phyloP scores from a whole-genome alignment of 2,329 filamentous ascomycete genomes.

The Colletotrichum sublineola region DNA sequence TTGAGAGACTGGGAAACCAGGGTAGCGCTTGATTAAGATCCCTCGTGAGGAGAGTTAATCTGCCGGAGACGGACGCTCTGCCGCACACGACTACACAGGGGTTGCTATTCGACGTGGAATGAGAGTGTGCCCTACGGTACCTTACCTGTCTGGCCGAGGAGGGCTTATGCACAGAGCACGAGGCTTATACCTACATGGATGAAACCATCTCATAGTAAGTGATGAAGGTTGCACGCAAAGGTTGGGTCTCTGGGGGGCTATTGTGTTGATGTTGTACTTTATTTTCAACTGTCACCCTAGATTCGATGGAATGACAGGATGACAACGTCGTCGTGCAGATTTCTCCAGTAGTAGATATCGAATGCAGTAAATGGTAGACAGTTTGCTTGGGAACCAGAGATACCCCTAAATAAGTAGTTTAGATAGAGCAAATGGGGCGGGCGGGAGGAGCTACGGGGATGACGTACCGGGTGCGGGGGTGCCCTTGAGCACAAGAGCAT shows the following conservation, averaged over 20 bases:
- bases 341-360: not conserved
- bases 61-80: slow-evolving; percentile 23
- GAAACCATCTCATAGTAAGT: not conserved
- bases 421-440: slow-evolving; percentile 27
- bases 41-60: slow-evolving; percentile 30
- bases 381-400: slow-evolving; percentile 3
- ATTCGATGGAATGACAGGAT: slow-evolving; percentile 1
- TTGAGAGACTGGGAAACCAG: slow-evolving; percentile 24
- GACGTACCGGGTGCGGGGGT: slow-evolving; percentile 38
- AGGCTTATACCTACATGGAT: slow-evolving; percentile 5
- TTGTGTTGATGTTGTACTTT: not conserved
- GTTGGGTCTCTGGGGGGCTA: not conserved
- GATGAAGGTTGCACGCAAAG: not conserved
- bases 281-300: not conserved
- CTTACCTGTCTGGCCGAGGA: slow-evolving; percentile 36
- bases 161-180: slow-evolving; percentile 14
- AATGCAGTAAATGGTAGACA: not conserved
- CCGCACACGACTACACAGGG: slow-evolving; percentile 24
- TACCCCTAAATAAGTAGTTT: not conserved
- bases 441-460: slow-evolving; percentile 38
- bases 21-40: slow-evolving; percentile 40
- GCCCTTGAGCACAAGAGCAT: slow-evolving; percentile 4
- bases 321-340: slow-evolving; percentile 20
- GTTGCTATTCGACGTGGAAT: slow-evolving; percentile 17
- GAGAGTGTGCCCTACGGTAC: slow-evolving; percentile 37